Percentiles rank a stretch among this genome's conserved stretches.
Evolutionary conservation across 2,329 filamentous ascomycete species (phyloP).

Genomic region (Penicillium sp.): DNA sequence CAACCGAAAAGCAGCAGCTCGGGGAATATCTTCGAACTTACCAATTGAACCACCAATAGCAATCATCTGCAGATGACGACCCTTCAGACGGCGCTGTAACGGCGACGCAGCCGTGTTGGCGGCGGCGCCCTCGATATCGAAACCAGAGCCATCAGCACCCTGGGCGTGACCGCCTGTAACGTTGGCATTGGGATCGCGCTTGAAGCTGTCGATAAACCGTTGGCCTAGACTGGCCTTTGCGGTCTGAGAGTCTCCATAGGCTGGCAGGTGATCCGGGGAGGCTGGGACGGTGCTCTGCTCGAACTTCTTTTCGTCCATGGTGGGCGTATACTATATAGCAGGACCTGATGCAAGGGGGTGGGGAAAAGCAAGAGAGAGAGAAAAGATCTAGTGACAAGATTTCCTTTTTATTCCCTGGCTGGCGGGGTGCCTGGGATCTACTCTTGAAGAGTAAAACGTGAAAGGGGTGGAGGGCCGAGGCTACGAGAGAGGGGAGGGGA

Average conservation of each 20-base stretch:
- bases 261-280: conserved; percentile 29
- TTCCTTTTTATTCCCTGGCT: neutral
- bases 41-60: conserved; percentile 92
- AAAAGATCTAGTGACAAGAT: neutral
- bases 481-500: neutral
- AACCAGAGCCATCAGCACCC: conserved; percentile 59
- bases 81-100: conserved; percentile 77
- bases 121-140: conserved; percentile 66
- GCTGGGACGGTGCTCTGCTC: conserved; percentile 31
- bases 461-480: neutral
- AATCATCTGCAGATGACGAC: conserved; percentile 94
- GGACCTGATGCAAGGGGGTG: too few species aligned
- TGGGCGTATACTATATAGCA: too few species aligned
- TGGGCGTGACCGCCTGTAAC: conserved; percentile 38
- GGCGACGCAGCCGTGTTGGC: conserved; percentile 71
- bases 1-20: too few species aligned
- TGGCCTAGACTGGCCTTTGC: conserved; percentile 28
- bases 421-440: neutral
- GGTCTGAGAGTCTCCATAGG: conserved; percentile 36
- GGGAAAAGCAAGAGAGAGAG: neutral
- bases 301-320: conserved; percentile 40
- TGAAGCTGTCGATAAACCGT: conserved; percentile 49
- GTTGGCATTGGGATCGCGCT: conserved; percentile 48
- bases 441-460: neutral
- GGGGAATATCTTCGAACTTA: too few species aligned